Conservation (phyloP, 345 rosid species). For the Salix suchowensis region DNA sequence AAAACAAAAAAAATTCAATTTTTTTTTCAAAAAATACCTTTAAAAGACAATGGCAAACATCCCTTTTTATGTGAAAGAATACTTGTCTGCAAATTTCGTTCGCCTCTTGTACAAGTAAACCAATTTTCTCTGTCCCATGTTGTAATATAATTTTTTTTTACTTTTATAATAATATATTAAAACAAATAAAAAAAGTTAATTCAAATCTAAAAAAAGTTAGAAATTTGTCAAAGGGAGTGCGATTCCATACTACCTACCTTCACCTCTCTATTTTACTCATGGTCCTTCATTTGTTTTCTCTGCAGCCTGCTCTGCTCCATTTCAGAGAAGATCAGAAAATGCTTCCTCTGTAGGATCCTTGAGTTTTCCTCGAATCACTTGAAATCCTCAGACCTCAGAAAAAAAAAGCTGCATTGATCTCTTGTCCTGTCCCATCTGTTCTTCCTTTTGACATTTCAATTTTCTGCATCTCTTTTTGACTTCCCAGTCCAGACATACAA, state of each 20-base stretch:
- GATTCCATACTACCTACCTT: neutral
- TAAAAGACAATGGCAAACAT: no score
- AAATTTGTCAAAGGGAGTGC: no score
- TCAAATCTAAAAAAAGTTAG: no score
- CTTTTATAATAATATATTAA: no score
- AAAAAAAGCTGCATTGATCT: conserved; percentile 6
- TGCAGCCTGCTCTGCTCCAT: conserved; percentile 17
- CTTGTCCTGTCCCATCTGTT: neutral
- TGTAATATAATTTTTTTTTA: no score
- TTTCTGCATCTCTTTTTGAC: conserved; percentile 1
- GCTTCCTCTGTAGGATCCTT: conserved; percentile 3
- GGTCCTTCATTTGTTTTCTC: neutral
- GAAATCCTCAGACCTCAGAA: neutral
- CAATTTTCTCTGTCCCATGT: neutral
- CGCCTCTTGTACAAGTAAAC: conserved; percentile 7
- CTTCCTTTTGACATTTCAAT: neutral
- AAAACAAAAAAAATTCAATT: no score
- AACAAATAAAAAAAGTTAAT: no score
- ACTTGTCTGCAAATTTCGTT: conserved; percentile 4
- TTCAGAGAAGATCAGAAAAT: conserved; percentile 15
- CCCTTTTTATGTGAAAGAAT: neutral
- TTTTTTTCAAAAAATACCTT: no score
- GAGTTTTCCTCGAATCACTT: conserved; percentile 6
- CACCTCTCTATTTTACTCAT: neutral
- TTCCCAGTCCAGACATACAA: neutral